Base-by-base conservation (phyloP, 2,329 filamentous ascomycete species). In the Cryphonectria parasitica region DNA sequence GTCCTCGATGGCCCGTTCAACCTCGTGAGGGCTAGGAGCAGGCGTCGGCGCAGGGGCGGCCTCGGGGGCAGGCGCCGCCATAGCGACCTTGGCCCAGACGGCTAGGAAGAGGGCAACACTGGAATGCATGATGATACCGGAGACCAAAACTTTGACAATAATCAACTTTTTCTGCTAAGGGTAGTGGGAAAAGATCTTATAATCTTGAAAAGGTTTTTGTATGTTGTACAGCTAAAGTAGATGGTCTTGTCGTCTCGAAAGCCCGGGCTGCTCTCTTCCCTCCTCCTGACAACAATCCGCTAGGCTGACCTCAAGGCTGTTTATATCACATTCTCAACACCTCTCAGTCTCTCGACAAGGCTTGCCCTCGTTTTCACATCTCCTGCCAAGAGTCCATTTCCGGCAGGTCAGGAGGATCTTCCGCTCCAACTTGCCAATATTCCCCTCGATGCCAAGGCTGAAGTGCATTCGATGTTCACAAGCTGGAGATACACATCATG, bases 1-100 rank as follows among this genome's bases (percentile, higher is more conserved):
- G 56, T 61, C 68, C 68, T 69, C 68, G 54, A 69, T 62, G 31
- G 68, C 68, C 31, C 43, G 64, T 56, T 61, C 68, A 13, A 69
- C 68, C n/a, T 69, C 63, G 3, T 34, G 31, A 11, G 63, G 56
- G 36, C 64, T 69, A 5, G 68, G 68, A 22, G 68, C 68, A 1
- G 68, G 54, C 22, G 68, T 69, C n/a, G 68, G 68, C 19, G 68
- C 68, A 19, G 68, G 68, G 11, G 68, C 68, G 1, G 61, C 67
- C 31, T 41, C 64, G 19, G 66, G 45, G 1, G 41, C 68, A 25
- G 68, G 68, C 19, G 13, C 25, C 11, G 68, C 68, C 17, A 66
- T 41, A 45, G 66, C 45, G 28, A 56, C n/a, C 43, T 25, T 49
- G 54, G 41, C 64, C 54, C 56, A 25, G 41, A 66, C n/a, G 64